Evolutionary conservation across 768 basidiomycete genomes (phyloP).

Genomic region (Amanita subjunquillea): DNA sequence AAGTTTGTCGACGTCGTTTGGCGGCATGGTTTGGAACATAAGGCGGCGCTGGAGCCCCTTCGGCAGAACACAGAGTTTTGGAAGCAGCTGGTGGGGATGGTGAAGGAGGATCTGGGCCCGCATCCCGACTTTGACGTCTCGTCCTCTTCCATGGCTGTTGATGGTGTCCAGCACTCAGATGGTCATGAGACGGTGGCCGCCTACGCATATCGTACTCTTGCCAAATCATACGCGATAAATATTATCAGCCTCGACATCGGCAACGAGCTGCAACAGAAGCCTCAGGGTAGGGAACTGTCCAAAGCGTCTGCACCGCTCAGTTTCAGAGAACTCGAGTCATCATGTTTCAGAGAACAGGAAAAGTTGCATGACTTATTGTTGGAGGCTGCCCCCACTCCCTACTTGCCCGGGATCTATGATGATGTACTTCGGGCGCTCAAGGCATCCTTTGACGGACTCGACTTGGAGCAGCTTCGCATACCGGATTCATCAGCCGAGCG

Average conservation of each 20-base stretch:
- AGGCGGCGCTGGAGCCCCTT: slow-evolving; percentile 40
- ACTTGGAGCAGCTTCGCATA: slow-evolving; percentile 52
- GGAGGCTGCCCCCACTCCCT: slow-evolving; percentile 62
- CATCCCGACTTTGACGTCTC: slow-evolving; percentile 53
- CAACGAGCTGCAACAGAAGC: slow-evolving; percentile 31
- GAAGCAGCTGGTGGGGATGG: slow-evolving; percentile 54
- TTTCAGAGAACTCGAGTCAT: slow-evolving; percentile 40
- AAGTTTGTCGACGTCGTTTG: slow-evolving; percentile 70
- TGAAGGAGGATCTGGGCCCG: slow-evolving; percentile 62
- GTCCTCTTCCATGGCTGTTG: slow-evolving; percentile 33
- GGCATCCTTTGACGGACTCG: slow-evolving; percentile 45
- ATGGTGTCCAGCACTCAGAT: slow-evolving; percentile 40
- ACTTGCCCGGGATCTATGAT: slow-evolving; percentile 66
- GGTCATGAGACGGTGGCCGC: slow-evolving; percentile 50
- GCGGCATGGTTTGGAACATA: slow-evolving; percentile 75
- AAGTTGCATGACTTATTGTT: slow-evolving; percentile 54
- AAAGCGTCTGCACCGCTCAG: slow-evolving; percentile 43
- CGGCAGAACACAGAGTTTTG: slow-evolving; percentile 57
- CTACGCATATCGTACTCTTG: slow-evolving; percentile 59
- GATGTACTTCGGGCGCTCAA: slow-evolving; percentile 39
- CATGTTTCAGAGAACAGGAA: slow-evolving; percentile 50
- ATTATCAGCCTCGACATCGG: slow-evolving; percentile 70
- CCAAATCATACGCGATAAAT: slow-evolving; percentile 67
- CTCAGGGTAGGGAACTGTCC: slow-evolving; percentile 22
- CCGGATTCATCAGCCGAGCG: slow-evolving; percentile 58